Base-by-base conservation (phyloP, 495 filamentous ascomycete genomes). In the Corynascus novoguineensis region DNA sequence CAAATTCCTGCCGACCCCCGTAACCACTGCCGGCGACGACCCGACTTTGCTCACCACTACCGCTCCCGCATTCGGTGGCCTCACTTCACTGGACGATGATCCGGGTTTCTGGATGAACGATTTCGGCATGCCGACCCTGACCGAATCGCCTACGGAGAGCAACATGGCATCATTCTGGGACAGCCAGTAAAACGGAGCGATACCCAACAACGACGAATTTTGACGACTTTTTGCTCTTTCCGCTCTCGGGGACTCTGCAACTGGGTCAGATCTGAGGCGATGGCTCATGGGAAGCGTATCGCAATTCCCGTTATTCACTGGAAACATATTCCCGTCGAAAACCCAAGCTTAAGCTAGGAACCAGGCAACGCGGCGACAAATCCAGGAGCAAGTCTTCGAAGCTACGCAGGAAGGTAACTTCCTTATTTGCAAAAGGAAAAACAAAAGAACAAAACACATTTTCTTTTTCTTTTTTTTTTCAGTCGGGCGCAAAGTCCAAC, bases 1-100 rank as follows among this genome's bases (percentile, higher is more conserved):
- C 69, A 76, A 75, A 56, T 71, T 73, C 53, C 58, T 78, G 50
- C 64, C 68, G 15, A 67, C 62, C 5, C 61, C 68, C 14, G 56
- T 72, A 5, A 68, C 75, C 0, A 62, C 71, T 22, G 60, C 71
- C 25, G 70, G 68, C 24, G 64, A 70, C 12, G 68, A 70, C 38
- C 62, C 71, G 9, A 68, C 65, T 4, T 62, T 72, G 29, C 55
- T 67, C 29, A 24, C 62, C 45, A 44, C 45, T 35, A 51, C 21
- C 50, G 40, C 58, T 6, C 38, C 62, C 24, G 60, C 44, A 15
- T 65, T 60, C 53, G 55, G 32, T 47, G 59, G 53, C 44, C 64
- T 66, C 38, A 15, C 62, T 8, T 48, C 63, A 8, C 58, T 69
- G 4, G 71, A 73, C 8, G 68, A 73, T 22, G 71, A 73, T 25